Evolutionary conservation across 768 basidiomycete species (phyloP).

Genomic region (Vishniacozyma victoriae): DNA sequence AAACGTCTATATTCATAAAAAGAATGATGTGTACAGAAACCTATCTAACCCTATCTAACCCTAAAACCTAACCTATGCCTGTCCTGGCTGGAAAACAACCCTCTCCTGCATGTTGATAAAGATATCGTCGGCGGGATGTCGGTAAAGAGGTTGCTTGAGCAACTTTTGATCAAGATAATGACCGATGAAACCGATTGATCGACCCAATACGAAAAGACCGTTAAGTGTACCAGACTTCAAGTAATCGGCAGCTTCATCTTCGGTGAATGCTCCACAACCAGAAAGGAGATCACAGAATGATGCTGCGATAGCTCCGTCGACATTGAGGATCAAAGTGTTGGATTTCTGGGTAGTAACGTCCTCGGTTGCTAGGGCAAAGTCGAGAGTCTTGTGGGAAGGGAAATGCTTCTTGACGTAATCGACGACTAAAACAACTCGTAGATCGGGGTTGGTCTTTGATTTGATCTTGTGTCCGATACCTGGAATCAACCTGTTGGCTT

Average conservation of each 20-base stretch:
- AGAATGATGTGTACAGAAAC: too few relatives aligned
- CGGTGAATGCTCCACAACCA: slow-evolving; percentile 86
- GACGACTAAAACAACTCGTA: slow-evolving; percentile 57
- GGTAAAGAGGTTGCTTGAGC: slow-evolving; percentile 84
- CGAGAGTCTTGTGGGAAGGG: slow-evolving; percentile 85
- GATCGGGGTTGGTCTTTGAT: slow-evolving; percentile 52
- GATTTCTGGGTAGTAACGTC: slow-evolving; percentile 97
- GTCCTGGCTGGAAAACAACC: slow-evolving; percentile 36
- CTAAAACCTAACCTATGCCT: too few relatives aligned
- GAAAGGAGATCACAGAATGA: slow-evolving; percentile 93
- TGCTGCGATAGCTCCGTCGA: slow-evolving; percentile 84
- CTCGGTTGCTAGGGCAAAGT: slow-evolving; percentile 94
- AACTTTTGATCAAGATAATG: slow-evolving; percentile 96
- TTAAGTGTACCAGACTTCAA: slow-evolving; percentile 72
- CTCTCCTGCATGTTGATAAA: slow-evolving; percentile 34
- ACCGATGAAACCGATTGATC: slow-evolving; percentile 95
- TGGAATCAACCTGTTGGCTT: slow-evolving; percentile 90
- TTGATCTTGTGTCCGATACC: slow-evolving; percentile 99
- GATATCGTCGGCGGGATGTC: slow-evolving; percentile 48
- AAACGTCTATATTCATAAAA: too few relatives aligned
- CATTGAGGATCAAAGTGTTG: slow-evolving; percentile 94
- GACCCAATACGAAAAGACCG: slow-evolving; percentile 93
- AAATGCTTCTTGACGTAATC: slow-evolving; percentile 93
- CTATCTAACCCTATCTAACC: too few relatives aligned
- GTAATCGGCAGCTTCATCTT: slow-evolving; percentile 95